Base-by-base conservation (phyloP, 2,329 filamentous ascomycete species). In the Westerdykella ornata region DNA sequence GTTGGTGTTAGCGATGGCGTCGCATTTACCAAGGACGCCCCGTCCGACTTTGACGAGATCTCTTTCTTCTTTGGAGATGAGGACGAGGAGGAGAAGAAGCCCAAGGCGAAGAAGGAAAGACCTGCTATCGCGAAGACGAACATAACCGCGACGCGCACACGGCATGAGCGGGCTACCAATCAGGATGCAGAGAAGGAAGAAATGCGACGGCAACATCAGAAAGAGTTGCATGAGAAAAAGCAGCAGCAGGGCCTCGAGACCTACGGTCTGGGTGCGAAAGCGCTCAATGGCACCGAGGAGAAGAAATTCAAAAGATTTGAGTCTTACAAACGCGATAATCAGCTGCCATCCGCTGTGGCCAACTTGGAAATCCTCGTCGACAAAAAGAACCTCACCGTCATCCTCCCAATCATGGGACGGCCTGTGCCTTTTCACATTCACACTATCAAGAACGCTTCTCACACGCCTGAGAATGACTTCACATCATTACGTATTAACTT, bases 291-390 rank as follows among this genome's bases (percentile, higher is more conserved):
- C 26, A 82, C 82, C n/a, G 84, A 92, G 52, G 84, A 94, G 65
- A 97, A 97, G 75, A 94, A 90, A 70, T 97, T 98, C 75, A 97
- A 97, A 73, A 86, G 88, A 42, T 98, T 97, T 61, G 92, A 98
- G 67, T 98, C 92, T 0, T 98, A 98, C 72, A 98, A 97, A 74
- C 81, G 90, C 46, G 92, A 97, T 65, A 95, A 94, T 55, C 90
- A 97, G 66, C 81, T 98, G 40, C 92, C 92, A 1, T 62, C 77
- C 12, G 83, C 81, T 59, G 81, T 94, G 51, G 84, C 85, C 63
- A 90, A 95, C 56, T 74, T 97, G 42, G 82, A 86, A 47, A 88
- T 98, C 47, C 78, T 95, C 16, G 88, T 97, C 12, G 92, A 98
- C 61, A 76, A 80, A 53, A 97, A 95, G 72, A 92, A 88, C 57